A percentile compares a stretch with the other conserved stretches of the same genome.
Evolutionary conservation across 2,329 filamentous ascomycete genomes (phyloP).

Genomic region (Aspergillus spinulosporus): DNA sequence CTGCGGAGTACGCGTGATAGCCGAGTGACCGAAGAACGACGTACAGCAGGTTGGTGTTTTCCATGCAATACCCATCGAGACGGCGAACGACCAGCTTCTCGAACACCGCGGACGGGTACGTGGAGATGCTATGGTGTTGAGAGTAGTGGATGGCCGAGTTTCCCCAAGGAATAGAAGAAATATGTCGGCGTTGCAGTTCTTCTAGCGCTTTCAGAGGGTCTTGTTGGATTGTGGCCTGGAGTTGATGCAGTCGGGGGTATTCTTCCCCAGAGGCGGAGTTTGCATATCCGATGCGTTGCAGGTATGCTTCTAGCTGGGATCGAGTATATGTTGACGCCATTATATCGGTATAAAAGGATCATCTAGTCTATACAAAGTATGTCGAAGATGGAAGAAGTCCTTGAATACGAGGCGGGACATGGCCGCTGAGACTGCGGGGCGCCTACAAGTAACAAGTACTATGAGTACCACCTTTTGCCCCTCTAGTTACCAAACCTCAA

Average conservation of each 20-base stretch:
- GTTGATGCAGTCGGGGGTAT: conserved; percentile 26
- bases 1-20: conserved; percentile 56
- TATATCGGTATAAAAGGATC: not conserved
- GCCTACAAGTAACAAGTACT: no score
- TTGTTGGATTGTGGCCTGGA: conserved; percentile 29
- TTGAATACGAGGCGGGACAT: not conserved
- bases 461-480: not conserved
- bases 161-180: conserved; percentile 56
- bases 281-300: conserved; percentile 33
- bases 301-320: conserved; percentile 39
- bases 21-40: conserved; percentile 55
- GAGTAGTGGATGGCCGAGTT: conserved; percentile 59
- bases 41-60: conserved; percentile 57
- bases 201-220: conserved; percentile 36
- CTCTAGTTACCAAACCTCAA: no score
- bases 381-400: not conserved
- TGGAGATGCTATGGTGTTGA: conserved; percentile 48
- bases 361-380: not conserved
- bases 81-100: conserved; percentile 54
- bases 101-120: conserved; percentile 53
- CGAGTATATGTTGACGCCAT: conserved; percentile 32
- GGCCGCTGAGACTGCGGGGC: not conserved
- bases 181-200: conserved; percentile 45
- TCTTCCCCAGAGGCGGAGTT: conserved; percentile 17
- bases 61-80: conserved; percentile 63